Conservation (phyloP, 768 basidiomycete genomes). For the Crassisporium funariophilum region DNA sequence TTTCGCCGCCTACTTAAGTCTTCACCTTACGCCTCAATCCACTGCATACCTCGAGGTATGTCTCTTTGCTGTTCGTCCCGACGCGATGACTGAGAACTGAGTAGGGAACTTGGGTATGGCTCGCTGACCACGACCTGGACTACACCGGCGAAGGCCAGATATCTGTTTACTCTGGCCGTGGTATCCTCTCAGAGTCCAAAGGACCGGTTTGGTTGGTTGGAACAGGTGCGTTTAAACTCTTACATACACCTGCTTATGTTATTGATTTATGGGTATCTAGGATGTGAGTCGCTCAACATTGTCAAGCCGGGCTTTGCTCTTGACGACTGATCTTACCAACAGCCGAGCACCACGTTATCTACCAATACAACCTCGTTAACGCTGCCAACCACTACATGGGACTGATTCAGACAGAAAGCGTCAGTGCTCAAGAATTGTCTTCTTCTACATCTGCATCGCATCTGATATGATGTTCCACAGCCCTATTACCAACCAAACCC, state of each 20-base stretch:
- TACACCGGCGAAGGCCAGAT: constrained; percentile 46
- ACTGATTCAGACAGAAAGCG: constrained; percentile 74
- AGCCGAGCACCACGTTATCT: constrained; percentile 74
- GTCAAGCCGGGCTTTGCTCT: not conserved
- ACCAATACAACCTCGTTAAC: constrained; percentile 67
- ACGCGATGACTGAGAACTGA: not conserved
- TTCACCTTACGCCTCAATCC: constrained; percentile 60
- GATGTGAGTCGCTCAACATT: constrained; percentile 18
- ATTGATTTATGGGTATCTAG: not conserved
- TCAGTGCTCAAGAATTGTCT: too few relatives aligned
- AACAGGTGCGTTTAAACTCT: constrained; percentile 51
- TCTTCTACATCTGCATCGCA: too few relatives aligned
- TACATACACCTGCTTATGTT: not conserved
- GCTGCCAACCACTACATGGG: constrained; percentile 72
- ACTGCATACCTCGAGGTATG: constrained; percentile 68
- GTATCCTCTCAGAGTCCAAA: constrained; percentile 69
- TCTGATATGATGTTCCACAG: too few relatives aligned
- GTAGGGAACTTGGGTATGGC: constrained; percentile 83
- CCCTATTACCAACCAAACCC: constrained; percentile 72
- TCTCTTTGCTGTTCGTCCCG: not conserved
- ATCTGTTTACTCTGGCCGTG: constrained; percentile 70
- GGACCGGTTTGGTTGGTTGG: constrained; percentile 87
- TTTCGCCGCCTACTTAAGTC: constrained; percentile 62
- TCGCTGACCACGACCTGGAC: constrained; percentile 80
- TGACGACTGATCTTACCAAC: constrained; percentile 4